Evolutionary conservation across 1,139 yeast genomes (phyloP).

Genomic region (Lipomyces yarrowii): DNA sequence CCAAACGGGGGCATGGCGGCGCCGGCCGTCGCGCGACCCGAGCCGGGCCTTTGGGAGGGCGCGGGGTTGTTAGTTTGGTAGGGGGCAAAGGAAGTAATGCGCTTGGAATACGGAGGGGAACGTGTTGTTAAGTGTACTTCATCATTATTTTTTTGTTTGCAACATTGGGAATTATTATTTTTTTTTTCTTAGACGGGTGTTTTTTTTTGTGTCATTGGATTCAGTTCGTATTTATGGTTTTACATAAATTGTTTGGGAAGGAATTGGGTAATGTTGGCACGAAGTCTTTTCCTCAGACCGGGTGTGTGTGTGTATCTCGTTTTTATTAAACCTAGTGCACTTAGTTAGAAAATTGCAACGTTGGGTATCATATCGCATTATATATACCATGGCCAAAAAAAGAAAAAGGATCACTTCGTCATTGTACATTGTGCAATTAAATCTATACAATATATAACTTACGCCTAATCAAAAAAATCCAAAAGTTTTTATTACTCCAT

Average conservation of each 20-base stretch:
- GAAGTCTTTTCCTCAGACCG: background rate
- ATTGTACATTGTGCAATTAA: background rate
- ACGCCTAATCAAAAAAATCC: background rate
- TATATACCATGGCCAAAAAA: too few species aligned
- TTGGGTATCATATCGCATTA: too few species aligned
- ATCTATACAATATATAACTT: background rate
- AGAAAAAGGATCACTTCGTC: background rate
- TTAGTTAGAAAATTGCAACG: too few species aligned
- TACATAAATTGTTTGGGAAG: slow-evolving; percentile 1
- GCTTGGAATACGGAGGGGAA: slow-evolving; percentile 28
- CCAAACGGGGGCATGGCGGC: slow-evolving; percentile 14
- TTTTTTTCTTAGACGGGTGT: too few species aligned
- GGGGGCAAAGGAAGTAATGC: slow-evolving; percentile 33
- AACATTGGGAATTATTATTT: too few species aligned
- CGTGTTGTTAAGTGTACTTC: slow-evolving; percentile 19
- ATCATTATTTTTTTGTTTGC: background rate
- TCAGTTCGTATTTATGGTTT: too few species aligned
- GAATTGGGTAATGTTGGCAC: background rate
- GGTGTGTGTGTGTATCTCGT: background rate
- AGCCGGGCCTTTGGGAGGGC: slow-evolving; percentile 14
- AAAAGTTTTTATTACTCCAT: background rate
- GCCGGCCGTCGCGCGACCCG: background rate
- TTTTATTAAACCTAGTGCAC: background rate
- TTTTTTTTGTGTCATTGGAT: too few species aligned
- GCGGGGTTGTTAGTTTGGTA: slow-evolving; percentile 31